Percentiles rank a stretch among this genome's conserved stretches.
phyloP scores from a whole-genome alignment of 169 alveolate genomes.

The Perkinsus marinus region DNA sequence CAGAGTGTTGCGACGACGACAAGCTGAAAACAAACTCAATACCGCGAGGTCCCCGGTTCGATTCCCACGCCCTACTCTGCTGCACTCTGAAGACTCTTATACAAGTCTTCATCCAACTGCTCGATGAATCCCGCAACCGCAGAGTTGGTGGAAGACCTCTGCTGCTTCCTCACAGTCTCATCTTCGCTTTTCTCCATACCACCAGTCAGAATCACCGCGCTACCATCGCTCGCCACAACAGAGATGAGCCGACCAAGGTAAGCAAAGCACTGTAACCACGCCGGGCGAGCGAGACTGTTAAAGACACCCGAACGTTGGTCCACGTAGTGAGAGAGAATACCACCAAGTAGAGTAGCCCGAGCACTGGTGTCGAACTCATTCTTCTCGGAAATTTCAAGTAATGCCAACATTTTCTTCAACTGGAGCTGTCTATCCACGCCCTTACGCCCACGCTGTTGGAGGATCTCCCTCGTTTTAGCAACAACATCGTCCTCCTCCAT shows the following conservation, averaged over 20 bases:
- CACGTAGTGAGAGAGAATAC: not conserved
- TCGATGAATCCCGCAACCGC: slow-evolving; percentile 27
- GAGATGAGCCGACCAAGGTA: not conserved
- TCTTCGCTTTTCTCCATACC: not conserved
- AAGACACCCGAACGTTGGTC: not conserved
- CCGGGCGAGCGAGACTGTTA: not conserved
- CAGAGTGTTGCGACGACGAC: not conserved
- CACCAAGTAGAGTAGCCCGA: not conserved
- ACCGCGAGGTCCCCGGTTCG: not conserved
- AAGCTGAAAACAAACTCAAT: not conserved
- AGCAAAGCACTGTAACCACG: not conserved
- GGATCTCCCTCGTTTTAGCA: slow-evolving; percentile 11
- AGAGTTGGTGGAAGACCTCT: slow-evolving; percentile 1
- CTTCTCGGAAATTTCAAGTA: not conserved
- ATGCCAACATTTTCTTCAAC: not conserved
- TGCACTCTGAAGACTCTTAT: slow-evolving; percentile 23
- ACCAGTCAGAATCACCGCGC: not conserved
- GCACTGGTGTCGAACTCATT: not conserved
- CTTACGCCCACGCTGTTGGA: slow-evolving; percentile 2
- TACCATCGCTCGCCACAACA: not conserved
- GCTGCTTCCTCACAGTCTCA: not conserved
- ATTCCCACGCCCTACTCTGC: not conserved
- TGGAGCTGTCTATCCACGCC: not conserved
- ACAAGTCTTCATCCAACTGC: slow-evolving; percentile 39
- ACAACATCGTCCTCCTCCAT: not conserved